These are phyloP conservation scores for Aspergillus wentii DNA, from an alignment of 495 filamentous ascomycete genomes.

Conservation along the genomic window DNA sequence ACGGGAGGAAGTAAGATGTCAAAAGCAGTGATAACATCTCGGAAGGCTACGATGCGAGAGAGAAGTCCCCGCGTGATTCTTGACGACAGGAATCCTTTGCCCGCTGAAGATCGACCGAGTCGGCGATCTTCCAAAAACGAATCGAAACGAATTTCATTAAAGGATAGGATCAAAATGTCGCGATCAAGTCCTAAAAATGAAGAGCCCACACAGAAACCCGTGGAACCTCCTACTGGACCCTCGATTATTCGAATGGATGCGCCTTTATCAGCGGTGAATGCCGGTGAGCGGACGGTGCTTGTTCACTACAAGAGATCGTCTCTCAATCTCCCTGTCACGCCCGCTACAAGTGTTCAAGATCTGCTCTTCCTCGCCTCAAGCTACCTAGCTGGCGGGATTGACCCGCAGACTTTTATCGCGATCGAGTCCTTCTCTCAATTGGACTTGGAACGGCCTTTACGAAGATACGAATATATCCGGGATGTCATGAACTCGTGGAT, in stretches of 20 bases:
- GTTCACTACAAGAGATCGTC: conserved; percentile 62
- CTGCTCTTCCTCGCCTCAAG: conserved; percentile 57
- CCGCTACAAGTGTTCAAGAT: conserved; percentile 69
- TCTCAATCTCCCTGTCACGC: conserved; percentile 61
- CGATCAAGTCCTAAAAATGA: conserved; percentile 11
- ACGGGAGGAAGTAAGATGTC: conserved; percentile 20
- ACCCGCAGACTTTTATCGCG: conserved; percentile 56
- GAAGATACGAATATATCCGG: conserved; percentile 80
- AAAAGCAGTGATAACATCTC: conserved; percentile 14
- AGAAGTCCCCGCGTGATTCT: too few relatives aligned
- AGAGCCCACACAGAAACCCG: conserved; percentile 12
- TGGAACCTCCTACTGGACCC: conserved; percentile 34
- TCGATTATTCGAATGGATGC: conserved; percentile 68
- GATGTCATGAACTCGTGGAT: conserved; percentile 95
- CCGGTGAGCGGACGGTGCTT: conserved; percentile 65
- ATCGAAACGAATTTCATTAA: conserved; percentile 12
- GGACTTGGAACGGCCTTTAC: conserved; percentile 79
- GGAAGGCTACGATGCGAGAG: conserved; percentile 8
- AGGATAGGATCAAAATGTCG: conserved; percentile 15
- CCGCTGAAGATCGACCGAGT: conserved; percentile 4
- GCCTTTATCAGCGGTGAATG: conserved; percentile 79
- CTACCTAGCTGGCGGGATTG: conserved; percentile 52
- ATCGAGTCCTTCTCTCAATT: conserved; percentile 70
- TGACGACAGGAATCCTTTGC: too few relatives aligned
- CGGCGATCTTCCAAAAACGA: conserved; percentile 12